Base-by-base conservation (phyloP, 2,329 filamentous ascomycete species). In the Alternaria arborescens region DNA sequence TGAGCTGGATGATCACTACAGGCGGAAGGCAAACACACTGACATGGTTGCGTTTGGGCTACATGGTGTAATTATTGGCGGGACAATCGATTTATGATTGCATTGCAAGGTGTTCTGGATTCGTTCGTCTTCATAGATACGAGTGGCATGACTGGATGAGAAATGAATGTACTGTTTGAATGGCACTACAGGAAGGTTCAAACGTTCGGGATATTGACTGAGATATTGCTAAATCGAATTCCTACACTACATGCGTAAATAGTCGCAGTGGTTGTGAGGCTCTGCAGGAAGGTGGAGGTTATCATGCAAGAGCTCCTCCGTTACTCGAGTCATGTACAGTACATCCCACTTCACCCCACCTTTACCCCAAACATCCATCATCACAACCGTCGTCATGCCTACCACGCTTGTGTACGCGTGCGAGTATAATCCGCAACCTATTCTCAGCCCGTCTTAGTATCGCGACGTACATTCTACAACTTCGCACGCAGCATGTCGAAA, bases 341-440 rank as follows among this genome's bases (percentile, higher is more conserved):
- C 66, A 75, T 75, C 73, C 72, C 71, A 75, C 73, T 73, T 70
- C 73, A 73, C 74, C 74, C 74, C 74, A 74, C 73, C 73, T 74
- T 63, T 67, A 24, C 61, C 66, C 67, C 65, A 65, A 59, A 60
- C 51, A 52, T 59, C 51, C 65, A 64, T 61, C 52, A 62, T 52
- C 41, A 55, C 48, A 28, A 26, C 50, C 30, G 60, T 61, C 53
- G 66, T 48, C 28, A 66, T 58, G 60, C 46, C 38, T 32, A 18
- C 26, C 36, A 40, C 8, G 12, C 20, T 16, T 38, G 16, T 26
- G 42, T 38, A 20, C 43, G 24, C 32, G 10, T 14, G 3, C n/a
- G 3, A n/a, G n/a, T 43, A 11, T 40, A 4, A 20, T 8, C 20
- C 40, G 8, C 14, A 7, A 10, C 12, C 1, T n/a, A 38, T 34